Conservation (phyloP, 805 yeast genomes). For the Nakazawaea wyomingensis region DNA sequence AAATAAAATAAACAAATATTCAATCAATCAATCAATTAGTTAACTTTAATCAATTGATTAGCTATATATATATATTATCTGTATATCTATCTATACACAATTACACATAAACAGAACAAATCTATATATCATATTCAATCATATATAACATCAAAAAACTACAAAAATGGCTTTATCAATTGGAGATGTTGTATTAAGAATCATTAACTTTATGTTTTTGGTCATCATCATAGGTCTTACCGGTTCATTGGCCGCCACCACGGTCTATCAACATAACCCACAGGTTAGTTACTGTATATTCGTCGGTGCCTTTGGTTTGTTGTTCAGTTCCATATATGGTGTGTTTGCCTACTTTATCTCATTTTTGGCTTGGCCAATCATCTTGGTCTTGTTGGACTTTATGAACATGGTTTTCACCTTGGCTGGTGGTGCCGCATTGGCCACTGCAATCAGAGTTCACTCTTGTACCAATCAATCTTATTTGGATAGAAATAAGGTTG, state of each 20-base stretch:
- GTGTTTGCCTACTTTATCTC: conserved; percentile 69
- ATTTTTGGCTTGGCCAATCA: conserved; percentile 82
- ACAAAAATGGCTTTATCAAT: conserved; percentile 56
- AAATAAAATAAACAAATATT: no score
- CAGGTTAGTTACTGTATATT: conserved; percentile 89
- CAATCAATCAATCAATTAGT: neutral
- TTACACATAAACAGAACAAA: neutral
- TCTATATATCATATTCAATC: neutral
- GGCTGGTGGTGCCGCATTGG: conserved; percentile 91
- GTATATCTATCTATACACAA: neutral
- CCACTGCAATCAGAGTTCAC: conserved; percentile 83
- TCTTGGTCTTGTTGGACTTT: conserved; percentile 73
- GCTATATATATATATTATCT: neutral
- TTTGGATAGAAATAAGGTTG: conserved; percentile 57
- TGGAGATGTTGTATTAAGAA: conserved; percentile 74
- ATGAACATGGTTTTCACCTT: conserved; percentile 88
- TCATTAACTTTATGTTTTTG: conserved; percentile 67
- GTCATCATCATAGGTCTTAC: conserved; percentile 80
- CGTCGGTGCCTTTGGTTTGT: conserved; percentile 79
- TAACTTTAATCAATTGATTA: neutral
- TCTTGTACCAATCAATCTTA: conserved; percentile 71
- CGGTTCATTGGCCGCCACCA: conserved; percentile 77
- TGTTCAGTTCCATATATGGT: conserved; percentile 79
- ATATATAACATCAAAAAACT: no score
- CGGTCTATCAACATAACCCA: conserved; percentile 46